Base-by-base conservation (phyloP, 768 basidiomycete species). In the Suillus luteus region DNA sequence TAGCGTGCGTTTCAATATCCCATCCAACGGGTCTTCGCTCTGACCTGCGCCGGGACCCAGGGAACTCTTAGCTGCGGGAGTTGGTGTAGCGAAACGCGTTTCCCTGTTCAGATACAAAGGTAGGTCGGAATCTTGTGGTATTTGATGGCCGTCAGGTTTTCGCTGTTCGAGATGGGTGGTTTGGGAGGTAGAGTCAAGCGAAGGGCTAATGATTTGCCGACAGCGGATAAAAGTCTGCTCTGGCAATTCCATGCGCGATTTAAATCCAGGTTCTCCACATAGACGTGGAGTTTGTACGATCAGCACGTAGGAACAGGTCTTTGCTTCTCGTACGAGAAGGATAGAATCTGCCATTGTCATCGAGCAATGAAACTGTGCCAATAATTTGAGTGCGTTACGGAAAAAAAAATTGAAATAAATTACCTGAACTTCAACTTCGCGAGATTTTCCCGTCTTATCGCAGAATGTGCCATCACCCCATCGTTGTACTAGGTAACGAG, bases 371-470 rank as follows among this genome's bases (percentile, higher is more conserved):
- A 95, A 96, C 92, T 96, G 73, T 65, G 46, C 41, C 51, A 62
- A 61, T 54, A 62, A 62, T 58, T 61, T 43, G 57, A 63, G 57
- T 27, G 48, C 12, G 15, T 5, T 41, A 15, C 12, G 58, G 41
- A 59, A 59, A 65, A 66, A 17, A 59, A n/a, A 14, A 46, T 63
- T 12, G 19, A 43, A 58, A 49, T 31, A 43, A 41, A 85, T 68
- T 67, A 91, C 95, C 87, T 99, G 97, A 38, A 99, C 89, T 82
- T 99, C 96, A 49, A 96, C 90, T 79, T 94, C 93, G 65, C 97
- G 89, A 62, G 83, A 83, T 76, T 84, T 85, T 15, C 91, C 90
- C 3, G 93, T 96, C 81, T 93, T 95, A 79, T 98, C 96, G 76
- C 97, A 99, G 58, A 86, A 76, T 6, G 93, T 96, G 22, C 97